Base-by-base conservation (phyloP, 306 rosid genomes). In the Pachyrhizus erosus region DNA sequence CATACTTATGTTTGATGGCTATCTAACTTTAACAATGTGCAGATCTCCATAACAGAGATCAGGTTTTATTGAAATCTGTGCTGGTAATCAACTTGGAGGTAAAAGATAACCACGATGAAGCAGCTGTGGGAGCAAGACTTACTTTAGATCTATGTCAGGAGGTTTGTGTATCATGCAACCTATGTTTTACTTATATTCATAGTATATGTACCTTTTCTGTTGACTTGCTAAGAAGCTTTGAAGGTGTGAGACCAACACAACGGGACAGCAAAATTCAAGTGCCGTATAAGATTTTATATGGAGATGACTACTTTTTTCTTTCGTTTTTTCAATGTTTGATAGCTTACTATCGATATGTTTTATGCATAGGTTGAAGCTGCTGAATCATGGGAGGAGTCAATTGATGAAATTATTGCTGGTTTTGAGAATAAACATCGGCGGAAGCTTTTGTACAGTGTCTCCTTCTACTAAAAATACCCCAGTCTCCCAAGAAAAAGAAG, bases 41-140 rank as follows among this genome's bases (percentile, higher is more conserved):
- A 96, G 99, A 96, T 91, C 92, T 96, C 60, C 87, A 93, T 85
- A 91, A 80, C 39, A 89, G 99, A 62, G 93, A 93, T 48, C 97
- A 93, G 18, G 86, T 65, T 80, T 87, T 87, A 9, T 64, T 87
- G 94, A 96, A 91, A 90, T 75, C 87, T 66, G 97, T 92, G 62
- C 86, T 96, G 84, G 61, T 96, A 70, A 64, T 96, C 70, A 96
- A 96, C 85, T 91, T 96, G 92, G 99, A 96, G 92, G 99, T 96
- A 42, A 96, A 96, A 85, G 99, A 96, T 89, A 93, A 96, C 88
- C 99, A 96, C 0, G 99, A 93, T 73, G 98, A 96, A 90, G 99
- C 99, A 46, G 97, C 98, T 1, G 70, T 83, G 18, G 99, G 98
- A 86, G 99, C 91, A 29, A 88, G 96, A 70, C 96, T 89, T 69